A percentile compares a stretch with the other conserved stretches of the same genome.
These are phyloP conservation scores for Xylariaceae sp. DNA, from an alignment of 2,329 filamentous ascomycete genomes.

Conservation along the genomic window DNA sequence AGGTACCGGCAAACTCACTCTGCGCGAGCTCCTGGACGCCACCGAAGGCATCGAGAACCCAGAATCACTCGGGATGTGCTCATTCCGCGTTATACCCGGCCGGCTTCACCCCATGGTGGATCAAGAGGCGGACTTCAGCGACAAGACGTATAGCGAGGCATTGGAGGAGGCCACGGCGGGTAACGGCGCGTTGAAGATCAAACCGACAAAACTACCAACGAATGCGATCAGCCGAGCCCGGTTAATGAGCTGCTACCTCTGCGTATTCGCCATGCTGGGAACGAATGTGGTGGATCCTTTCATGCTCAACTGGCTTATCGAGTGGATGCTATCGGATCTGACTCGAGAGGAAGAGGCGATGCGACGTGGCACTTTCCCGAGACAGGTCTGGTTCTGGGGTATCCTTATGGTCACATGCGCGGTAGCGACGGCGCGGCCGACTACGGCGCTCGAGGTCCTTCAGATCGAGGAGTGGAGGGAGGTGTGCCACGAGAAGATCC, in stretches of 20 bases:
- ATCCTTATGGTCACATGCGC: constrained; percentile 22
- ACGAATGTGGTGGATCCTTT: constrained; percentile 20
- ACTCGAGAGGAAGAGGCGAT: constrained; percentile 19
- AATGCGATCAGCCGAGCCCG: constrained; percentile 21
- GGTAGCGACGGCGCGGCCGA: constrained; percentile 19
- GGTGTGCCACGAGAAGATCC: constrained; percentile 20
- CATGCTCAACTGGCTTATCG: constrained; percentile 23
- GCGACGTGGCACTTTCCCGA: constrained; percentile 18
- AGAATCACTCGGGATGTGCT: constrained; percentile 16
- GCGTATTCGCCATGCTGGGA: constrained; percentile 19
- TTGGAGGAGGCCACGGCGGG: constrained; percentile 13
- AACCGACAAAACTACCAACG: constrained; percentile 15
- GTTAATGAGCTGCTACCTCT: constrained; percentile 21
- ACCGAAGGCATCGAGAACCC: constrained; percentile 17
- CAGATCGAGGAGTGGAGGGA: constrained; percentile 23
- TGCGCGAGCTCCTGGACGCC: constrained; percentile 17
- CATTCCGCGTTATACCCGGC: constrained; percentile 15
- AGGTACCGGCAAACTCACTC: constrained; percentile 17
- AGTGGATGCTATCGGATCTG: constrained; percentile 21
- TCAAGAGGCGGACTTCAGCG: constrained; percentile 12
- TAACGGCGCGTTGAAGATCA: constrained; percentile 4
- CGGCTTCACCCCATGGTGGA: constrained; percentile 15
- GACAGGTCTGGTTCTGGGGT: constrained; percentile 22
- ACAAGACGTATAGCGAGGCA: constrained; percentile 17
- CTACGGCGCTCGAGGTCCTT: constrained; percentile 15